Evolutionary conservation across 768 basidiomycete species (phyloP).

Genomic region (Phlebiopsis flavidoalba): DNA sequence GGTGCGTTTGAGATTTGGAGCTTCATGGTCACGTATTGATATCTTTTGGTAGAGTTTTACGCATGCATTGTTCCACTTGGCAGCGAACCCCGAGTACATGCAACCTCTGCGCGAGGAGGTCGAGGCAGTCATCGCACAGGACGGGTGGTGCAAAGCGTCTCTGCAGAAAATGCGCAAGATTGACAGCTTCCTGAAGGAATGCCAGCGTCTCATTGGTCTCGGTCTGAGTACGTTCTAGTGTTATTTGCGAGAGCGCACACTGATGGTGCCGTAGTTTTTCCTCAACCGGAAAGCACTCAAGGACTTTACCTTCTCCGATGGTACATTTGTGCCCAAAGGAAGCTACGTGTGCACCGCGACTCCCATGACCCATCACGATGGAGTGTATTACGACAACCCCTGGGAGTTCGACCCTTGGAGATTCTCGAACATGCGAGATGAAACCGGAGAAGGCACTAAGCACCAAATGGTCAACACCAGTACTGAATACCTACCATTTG

Average conservation of each 20-base stretch:
- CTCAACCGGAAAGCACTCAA: slow-evolving; percentile 25
- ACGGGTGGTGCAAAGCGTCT: slow-evolving; percentile 21
- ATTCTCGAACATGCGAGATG: slow-evolving; percentile 26
- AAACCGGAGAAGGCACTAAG: neutral
- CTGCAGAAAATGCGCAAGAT: slow-evolving; percentile 26
- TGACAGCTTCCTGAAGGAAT: slow-evolving; percentile 32
- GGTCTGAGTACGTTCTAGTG: slow-evolving; percentile 17
- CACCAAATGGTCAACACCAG: slow-evolving; percentile 5
- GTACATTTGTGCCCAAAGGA: slow-evolving; percentile 23
- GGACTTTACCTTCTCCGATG: slow-evolving; percentile 31
- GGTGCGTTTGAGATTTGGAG: neutral
- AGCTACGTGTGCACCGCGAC: slow-evolving; percentile 15
- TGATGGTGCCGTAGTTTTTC: slow-evolving; percentile 21
- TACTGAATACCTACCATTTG: slow-evolving; percentile 6
- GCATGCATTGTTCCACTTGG: slow-evolving; percentile 25
- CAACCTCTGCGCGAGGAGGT: slow-evolving; percentile 27
- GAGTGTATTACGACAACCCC: slow-evolving; percentile 17
- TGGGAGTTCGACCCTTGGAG: slow-evolving; percentile 41
- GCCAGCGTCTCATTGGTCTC: slow-evolving; percentile 20
- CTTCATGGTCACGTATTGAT: too few relatives aligned
- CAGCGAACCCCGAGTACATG: slow-evolving; percentile 24
- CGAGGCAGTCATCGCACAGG: slow-evolving; percentile 6
- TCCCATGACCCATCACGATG: slow-evolving; percentile 19
- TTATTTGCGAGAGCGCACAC: slow-evolving; percentile 11
- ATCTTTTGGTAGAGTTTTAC: slow-evolving; percentile 14